phyloP scores from a whole-genome alignment of 2,329 filamentous ascomycete genomes.

The Ambrosiella cleistominuta region DNA sequence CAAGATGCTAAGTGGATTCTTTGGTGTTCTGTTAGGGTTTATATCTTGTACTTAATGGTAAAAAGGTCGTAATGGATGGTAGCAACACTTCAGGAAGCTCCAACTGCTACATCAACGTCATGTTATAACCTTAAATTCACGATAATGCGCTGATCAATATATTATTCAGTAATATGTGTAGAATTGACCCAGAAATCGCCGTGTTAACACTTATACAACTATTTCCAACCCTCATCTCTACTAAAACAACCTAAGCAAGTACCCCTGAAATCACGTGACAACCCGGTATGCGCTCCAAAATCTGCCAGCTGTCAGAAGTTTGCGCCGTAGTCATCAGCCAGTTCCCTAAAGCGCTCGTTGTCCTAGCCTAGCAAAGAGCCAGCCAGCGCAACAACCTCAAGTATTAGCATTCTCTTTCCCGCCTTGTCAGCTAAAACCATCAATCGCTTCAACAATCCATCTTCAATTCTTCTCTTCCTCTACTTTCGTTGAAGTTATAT shows the following conservation, averaged over 20 bases:
- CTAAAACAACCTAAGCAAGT: neutral
- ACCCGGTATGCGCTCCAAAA: neutral
- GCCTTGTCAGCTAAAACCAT: constrained; percentile 3
- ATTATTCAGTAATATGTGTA: neutral
- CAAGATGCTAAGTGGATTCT: neutral
- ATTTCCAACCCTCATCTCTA: neutral
- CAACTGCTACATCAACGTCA: no score
- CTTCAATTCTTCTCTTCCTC: constrained; percentile 1
- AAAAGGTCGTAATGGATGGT: neutral
- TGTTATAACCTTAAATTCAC: no score
- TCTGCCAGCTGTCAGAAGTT: neutral
- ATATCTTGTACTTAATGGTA: neutral
- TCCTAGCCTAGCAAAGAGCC: neutral
- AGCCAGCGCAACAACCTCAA: neutral
- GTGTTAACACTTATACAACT: neutral
- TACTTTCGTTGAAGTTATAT: constrained; percentile 1
- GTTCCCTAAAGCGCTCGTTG: neutral
- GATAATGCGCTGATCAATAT: no score
- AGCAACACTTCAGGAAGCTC: no score
- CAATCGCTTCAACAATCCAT: neutral
- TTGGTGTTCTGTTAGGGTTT: neutral
- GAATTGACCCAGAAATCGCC: neutral
- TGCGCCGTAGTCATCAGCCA: neutral
- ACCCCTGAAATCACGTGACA: neutral
- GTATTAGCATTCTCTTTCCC: constrained; percentile 2